These are phyloP conservation scores for Pseudozyma flocculosa DNA, from an alignment of 1,284 basidiomycete genomes.

Conservation along the genomic window DNA sequence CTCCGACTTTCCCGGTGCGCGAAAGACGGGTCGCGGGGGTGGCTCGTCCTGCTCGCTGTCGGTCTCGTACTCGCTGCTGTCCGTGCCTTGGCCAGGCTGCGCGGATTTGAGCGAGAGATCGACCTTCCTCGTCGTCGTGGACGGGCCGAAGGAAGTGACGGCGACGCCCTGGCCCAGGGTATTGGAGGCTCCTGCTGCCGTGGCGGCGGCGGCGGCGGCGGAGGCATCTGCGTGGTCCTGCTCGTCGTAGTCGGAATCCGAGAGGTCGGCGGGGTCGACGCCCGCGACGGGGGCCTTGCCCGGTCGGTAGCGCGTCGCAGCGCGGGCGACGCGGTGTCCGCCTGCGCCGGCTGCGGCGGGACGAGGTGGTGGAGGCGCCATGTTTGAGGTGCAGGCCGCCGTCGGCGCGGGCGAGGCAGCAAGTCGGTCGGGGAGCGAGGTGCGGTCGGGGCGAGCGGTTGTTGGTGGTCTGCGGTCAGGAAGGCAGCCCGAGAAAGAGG, in stretches of 20 bases:
- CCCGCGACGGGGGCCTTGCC: constrained; percentile 48
- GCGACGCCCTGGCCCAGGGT: neutral
- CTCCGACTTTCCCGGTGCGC: constrained; percentile 60
- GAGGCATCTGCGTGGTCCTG: neutral
- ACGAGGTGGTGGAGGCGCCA: neutral
- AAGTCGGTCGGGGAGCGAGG: no score
- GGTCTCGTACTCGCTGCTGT: constrained; percentile 61
- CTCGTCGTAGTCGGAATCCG: constrained; percentile 25
- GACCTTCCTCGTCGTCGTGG: constrained; percentile 7
- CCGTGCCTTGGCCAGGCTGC: neutral
- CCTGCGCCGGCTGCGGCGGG: no score
- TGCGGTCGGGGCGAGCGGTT: no score
- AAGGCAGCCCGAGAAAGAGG: no score
- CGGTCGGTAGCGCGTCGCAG: constrained; percentile 52
- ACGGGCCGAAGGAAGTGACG: constrained; percentile 2
- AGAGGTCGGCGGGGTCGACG: constrained; percentile 13
- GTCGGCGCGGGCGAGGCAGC: no score
- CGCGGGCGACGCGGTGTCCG: constrained; percentile 31
- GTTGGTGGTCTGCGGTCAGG: no score
- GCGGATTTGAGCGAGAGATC: constrained; percentile 5
- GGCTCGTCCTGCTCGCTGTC: constrained; percentile 61
- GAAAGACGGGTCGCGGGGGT: constrained; percentile 29
- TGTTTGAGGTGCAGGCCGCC: no score
- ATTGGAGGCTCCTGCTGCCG: no score
- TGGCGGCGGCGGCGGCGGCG: neutral